Evolutionary conservation across 2,329 filamentous ascomycete genomes (phyloP).

Genomic region (Zasmidium citrigriseum): DNA sequence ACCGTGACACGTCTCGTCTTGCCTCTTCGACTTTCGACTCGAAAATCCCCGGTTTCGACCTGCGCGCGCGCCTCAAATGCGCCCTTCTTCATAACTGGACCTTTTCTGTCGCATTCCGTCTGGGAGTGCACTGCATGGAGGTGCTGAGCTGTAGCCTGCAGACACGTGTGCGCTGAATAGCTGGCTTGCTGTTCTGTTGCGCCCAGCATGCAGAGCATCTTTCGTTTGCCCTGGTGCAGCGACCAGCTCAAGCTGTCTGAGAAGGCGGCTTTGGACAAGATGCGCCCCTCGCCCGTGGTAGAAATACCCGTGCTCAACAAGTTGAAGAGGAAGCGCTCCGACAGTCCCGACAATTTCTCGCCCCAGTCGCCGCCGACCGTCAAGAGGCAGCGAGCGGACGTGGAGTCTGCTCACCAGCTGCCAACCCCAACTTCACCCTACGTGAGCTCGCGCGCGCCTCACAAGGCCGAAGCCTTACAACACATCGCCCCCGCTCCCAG

Average conservation of each 20-base stretch:
- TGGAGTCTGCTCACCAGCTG: conserved; percentile 33
- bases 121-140: conserved; percentile 28
- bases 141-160: conserved; percentile 20
- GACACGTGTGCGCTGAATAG: conserved; percentile 17
- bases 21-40: background rate
- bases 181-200: background rate
- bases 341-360: conserved; percentile 44
- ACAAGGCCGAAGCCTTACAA: conserved; percentile 1
- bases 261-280: conserved; percentile 40
- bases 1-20: background rate
- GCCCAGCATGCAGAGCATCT: conserved; percentile 52
- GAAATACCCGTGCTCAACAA: conserved; percentile 51
- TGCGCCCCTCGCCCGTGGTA: conserved; percentile 46
- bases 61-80: background rate
- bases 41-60: background rate
- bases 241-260: conserved; percentile 32
- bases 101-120: conserved; percentile 25
- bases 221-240: conserved; percentile 51
- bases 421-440: conserved; percentile 13
- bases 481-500: background rate
- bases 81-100: background rate
- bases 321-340: conserved; percentile 61
- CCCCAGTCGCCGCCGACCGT: conserved; percentile 16
- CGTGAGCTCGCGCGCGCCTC: conserved; percentile 7
- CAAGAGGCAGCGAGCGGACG: conserved; percentile 27